Evolutionary conservation across 305 asterid genomes (phyloP).

Genomic region (Fraxinus nigra): DNA sequence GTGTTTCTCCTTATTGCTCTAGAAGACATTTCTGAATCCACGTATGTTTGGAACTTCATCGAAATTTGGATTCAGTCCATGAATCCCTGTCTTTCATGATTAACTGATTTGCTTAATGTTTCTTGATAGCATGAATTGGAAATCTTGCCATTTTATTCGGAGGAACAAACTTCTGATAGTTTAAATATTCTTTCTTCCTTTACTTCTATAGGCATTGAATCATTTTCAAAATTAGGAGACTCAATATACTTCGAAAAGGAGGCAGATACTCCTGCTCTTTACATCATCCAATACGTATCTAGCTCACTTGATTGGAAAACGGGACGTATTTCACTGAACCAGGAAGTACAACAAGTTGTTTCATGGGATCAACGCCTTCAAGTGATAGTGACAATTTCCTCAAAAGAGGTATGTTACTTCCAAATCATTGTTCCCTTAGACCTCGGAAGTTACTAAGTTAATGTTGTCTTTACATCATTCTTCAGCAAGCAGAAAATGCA

Average conservation of each 20-base stretch:
- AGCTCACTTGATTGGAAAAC: constrained; percentile 71
- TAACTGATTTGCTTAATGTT: background rate
- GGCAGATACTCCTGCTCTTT: background rate
- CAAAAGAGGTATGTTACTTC: constrained; percentile 34
- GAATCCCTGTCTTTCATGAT: background rate
- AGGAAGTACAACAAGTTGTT: constrained; percentile 46
- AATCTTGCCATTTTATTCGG: background rate
- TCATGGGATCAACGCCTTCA: constrained; percentile 61
- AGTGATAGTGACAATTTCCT: constrained; percentile 35
- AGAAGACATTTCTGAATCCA: background rate
- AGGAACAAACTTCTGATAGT: background rate
- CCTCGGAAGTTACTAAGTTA: background rate
- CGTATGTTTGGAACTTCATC: background rate
- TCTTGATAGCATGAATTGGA: background rate
- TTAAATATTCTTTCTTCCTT: background rate
- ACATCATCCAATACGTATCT: constrained; percentile 66
- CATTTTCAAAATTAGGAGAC: background rate
- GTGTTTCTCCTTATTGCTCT: background rate
- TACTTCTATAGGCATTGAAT: background rate
- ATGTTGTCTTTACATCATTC: background rate
- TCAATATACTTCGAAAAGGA: background rate
- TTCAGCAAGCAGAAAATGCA: constrained; percentile 27
- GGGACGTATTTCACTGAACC: constrained; percentile 45
- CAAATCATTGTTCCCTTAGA: background rate
- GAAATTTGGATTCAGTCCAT: background rate